Base-by-base conservation (phyloP, 2,329 filamentous ascomycete species). In the Aspergillus unguis region DNA sequence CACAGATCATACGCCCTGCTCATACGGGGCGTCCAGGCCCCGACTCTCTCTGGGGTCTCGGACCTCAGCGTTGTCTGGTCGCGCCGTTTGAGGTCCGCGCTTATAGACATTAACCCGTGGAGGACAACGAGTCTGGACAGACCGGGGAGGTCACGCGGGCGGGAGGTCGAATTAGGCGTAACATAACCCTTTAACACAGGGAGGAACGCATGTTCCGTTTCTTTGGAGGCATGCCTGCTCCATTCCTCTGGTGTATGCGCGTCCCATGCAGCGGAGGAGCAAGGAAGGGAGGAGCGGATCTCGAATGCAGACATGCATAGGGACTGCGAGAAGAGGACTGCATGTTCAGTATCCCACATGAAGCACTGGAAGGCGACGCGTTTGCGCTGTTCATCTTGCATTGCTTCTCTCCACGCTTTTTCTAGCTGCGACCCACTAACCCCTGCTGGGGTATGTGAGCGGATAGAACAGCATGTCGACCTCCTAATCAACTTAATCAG, bases 261-360 rank as follows among this genome's bases (percentile, higher is more conserved):
- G 62, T 85, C 82, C 83, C 83, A 86, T 0, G 79, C 59, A 0
- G 71, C 63, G 45, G 82, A 74, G 37, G 77, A 73, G 59, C 80
- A 85, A 0, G 83, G 83, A 2, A 85, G 64, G 2, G 76, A 73
- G 0, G 82, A 75, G 0, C 81, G 76, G 1, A 86, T 73, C 59
- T 85, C 83, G 45, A 85, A 85, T 0, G 82, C 80, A 1, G 81
- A 85, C 82, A 85, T 85, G 66, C 83, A 85, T 0, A 86, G 74
- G 4, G 80, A 84, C 61, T 85, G 83, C n/a, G 81, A 85, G 63
- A 85, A 85, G 0, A 85, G 71, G 0, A 85, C 81, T 0, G 83
- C 82, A 54, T 85, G 82, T 50, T 85, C 82, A 0, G 81, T 84
- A 58, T 85, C 83, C 83, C 83, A 85, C 72, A 85, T 80, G 62